Conservation (phyloP, 768 basidiomycete species). For the Kwoniella mangroviensis region DNA sequence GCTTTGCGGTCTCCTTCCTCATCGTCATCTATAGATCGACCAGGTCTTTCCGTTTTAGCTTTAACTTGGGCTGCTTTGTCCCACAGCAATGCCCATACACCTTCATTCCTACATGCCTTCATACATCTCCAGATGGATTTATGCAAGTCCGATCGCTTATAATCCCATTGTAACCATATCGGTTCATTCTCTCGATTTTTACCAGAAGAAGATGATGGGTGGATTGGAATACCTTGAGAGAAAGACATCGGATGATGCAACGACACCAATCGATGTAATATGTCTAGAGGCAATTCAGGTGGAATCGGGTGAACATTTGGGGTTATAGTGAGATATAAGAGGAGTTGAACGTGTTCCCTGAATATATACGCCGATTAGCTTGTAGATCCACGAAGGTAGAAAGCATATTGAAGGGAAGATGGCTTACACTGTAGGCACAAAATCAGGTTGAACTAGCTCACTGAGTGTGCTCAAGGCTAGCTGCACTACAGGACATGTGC, state of each 20-base stretch:
- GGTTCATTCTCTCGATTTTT: conserved; percentile 7
- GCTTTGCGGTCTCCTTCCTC: conserved; percentile 20
- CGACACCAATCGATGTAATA: conserved; percentile 20
- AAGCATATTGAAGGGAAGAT: no score
- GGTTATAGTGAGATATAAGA: conserved; percentile 30
- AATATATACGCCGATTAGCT: background rate
- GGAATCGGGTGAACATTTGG: conserved; percentile 17
- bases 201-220: conserved; percentile 4
- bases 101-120: conserved; percentile 17
- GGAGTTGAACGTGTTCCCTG: conserved; percentile 40
- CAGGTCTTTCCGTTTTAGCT: background rate
- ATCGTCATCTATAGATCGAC: conserved; percentile 26
- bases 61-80: background rate
- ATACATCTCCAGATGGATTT: conserved; percentile 13
- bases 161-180: conserved; percentile 20
- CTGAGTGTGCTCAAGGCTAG: conserved; percentile 24
- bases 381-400: no score
- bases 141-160: conserved; percentile 11
- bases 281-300: conserved; percentile 4
- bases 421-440: conserved; percentile 30
- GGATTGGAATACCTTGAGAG: conserved; percentile 20
- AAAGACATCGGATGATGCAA: conserved; percentile 22
- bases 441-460: conserved; percentile 14
- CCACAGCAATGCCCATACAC: conserved; percentile 34
- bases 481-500: conserved; percentile 11